These are phyloP conservation scores for Ceratobasidium sp. DNA, from an alignment of 1,284 basidiomycete genomes.

Conservation along the genomic window DNA sequence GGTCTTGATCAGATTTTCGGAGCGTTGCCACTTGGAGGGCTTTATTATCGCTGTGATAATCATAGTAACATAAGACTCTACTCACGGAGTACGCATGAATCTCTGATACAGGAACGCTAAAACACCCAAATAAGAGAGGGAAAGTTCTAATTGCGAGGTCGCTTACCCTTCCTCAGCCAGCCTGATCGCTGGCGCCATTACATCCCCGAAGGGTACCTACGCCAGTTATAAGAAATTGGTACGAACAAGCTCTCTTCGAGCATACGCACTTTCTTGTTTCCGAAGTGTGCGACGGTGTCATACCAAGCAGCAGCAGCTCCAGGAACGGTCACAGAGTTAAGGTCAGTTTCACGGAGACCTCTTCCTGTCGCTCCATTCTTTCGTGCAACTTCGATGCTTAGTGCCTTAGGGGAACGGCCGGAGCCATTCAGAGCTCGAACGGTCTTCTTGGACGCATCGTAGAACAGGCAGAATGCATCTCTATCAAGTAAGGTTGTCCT, in stretches of 20 bases:
- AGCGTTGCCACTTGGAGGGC: constrained; percentile 73
- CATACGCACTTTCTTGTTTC: constrained; percentile 72
- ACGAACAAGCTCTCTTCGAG: too few species aligned
- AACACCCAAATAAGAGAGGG: constrained; percentile 44
- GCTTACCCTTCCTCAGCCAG: constrained; percentile 87
- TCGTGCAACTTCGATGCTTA: constrained; percentile 81
- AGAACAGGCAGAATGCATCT: constrained; percentile 94
- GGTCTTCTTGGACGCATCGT: constrained; percentile 81
- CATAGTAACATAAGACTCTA: constrained; percentile 16
- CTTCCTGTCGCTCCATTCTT: constrained; percentile 76
- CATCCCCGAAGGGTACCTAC: constrained; percentile 75
- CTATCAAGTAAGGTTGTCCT: constrained; percentile 58
- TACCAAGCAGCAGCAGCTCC: constrained; percentile 95
- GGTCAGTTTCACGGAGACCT: constrained; percentile 77
- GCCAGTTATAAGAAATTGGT: too few species aligned
- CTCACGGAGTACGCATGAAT: constrained; percentile 74
- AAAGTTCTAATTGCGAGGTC: not conserved
- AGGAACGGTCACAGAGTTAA: constrained; percentile 95
- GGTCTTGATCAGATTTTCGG: constrained; percentile 80
- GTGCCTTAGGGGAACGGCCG: constrained; percentile 84
- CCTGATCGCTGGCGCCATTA: constrained; percentile 88
- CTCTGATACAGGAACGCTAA: constrained; percentile 84
- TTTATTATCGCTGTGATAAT: not conserved
- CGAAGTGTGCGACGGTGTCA: constrained; percentile 87
- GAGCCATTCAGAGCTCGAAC: constrained; percentile 91